A percentile compares a stretch with the other conserved stretches of the same genome.
Evolutionary conservation across 2,329 filamentous ascomycete species (phyloP).

Genomic region (Sporothrix inflata): DNA sequence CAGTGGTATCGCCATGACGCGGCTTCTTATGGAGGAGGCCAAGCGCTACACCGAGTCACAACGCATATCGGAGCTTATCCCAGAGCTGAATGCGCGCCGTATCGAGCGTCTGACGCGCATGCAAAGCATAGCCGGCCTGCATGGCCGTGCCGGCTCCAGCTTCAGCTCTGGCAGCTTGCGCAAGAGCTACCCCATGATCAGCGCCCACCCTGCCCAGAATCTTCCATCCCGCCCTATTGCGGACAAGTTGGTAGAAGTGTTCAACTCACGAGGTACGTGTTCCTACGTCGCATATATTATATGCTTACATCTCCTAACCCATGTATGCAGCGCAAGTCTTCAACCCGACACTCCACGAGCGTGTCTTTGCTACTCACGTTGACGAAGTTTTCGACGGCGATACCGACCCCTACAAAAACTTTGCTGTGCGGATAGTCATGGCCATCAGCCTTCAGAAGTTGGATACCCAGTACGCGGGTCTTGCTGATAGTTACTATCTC

Average conservation of each 20-base stretch:
- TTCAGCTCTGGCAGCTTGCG: slow-evolving; percentile 56
- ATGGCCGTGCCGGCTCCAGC: slow-evolving; percentile 55
- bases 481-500: slow-evolving; percentile 94
- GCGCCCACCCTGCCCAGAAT: slow-evolving; percentile 75
- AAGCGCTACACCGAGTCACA: slow-evolving; percentile 91
- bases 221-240: slow-evolving; percentile 75
- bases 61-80: slow-evolving; percentile 89
- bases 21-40: slow-evolving; percentile 93
- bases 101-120: slow-evolving; percentile 61
- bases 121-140: slow-evolving; percentile 62
- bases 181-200: slow-evolving; percentile 88
- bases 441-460: slow-evolving; percentile 94
- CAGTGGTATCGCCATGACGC: slow-evolving; percentile 92
- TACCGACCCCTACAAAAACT: slow-evolving; percentile 80
- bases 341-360: slow-evolving; percentile 85
- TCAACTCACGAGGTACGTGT: slow-evolving; percentile 75
- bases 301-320: not conserved
- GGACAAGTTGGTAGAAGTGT: slow-evolving; percentile 80
- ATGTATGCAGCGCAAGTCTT: slow-evolving; percentile 73
- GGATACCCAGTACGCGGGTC: slow-evolving; percentile 83
- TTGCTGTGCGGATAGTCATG: slow-evolving; percentile 86
- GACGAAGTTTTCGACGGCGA: slow-evolving; percentile 79
- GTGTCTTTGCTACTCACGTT: slow-evolving; percentile 73
- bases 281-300: not conserved
- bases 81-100: slow-evolving; percentile 67